These are phyloP conservation scores for Picea sitchensis DNA, from an alignment of 75 land plant species.

Conservation along the genomic window DNA sequence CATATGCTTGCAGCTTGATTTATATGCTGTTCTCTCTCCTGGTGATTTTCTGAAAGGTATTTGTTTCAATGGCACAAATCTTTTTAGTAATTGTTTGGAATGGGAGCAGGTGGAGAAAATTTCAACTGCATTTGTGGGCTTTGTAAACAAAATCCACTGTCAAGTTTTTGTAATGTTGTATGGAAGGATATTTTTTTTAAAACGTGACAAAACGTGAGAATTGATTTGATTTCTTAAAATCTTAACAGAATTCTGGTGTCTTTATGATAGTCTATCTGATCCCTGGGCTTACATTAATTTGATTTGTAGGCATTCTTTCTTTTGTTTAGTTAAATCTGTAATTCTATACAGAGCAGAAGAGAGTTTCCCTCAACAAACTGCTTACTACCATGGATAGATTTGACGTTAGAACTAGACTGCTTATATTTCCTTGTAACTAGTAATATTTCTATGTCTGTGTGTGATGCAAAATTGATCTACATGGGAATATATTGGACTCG, in stretches of 20 bases:
- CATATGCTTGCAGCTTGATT: slow-evolving; percentile 83
- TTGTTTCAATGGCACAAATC: neutral
- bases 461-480: no score
- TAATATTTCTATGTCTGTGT: neutral
- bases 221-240: neutral
- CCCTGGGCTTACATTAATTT: neutral
- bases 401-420: neutral
- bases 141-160: neutral
- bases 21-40: slow-evolving; percentile 77
- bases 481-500: no score
- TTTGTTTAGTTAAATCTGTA: neutral
- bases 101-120: neutral
- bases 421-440: neutral
- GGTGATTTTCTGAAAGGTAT: slow-evolving; percentile 60
- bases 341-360: neutral
- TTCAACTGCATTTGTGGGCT: neutral
- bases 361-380: neutral
- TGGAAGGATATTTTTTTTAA: neutral
- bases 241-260: neutral
- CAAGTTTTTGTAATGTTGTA: neutral
- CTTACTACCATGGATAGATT: neutral
- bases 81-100: neutral
- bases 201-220: neutral
- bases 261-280: neutral
- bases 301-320: neutral